phyloP scores from a whole-genome alignment of 306 rosid genomes.

The Quercus variabilis region DNA sequence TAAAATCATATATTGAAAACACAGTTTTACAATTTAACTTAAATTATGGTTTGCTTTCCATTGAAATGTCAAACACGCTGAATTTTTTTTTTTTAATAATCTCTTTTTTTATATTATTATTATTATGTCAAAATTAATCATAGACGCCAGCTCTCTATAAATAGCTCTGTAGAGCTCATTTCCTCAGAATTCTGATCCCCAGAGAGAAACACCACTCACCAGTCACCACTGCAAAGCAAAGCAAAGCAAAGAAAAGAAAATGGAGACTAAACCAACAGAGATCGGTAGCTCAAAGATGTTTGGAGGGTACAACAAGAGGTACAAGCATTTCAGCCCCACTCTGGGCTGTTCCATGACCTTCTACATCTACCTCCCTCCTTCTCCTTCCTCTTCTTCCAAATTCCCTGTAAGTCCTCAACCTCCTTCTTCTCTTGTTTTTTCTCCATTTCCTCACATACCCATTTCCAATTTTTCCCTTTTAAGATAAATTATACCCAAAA shows the following conservation, averaged over 20 bases:
- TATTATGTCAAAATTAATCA: too few species aligned
- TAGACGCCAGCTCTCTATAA: too few species aligned
- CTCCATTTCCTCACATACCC: background rate
- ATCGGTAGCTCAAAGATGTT: conserved; percentile 75
- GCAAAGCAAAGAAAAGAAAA: background rate
- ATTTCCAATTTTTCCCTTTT: background rate
- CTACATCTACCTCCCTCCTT: conserved; percentile 77
- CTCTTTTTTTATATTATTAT: too few species aligned
- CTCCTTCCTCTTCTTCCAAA: conserved; percentile 49
- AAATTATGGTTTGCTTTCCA: too few species aligned
- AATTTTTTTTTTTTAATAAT: too few species aligned
- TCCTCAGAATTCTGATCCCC: too few species aligned
- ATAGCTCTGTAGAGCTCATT: too few species aligned
- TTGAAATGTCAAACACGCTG: too few species aligned
- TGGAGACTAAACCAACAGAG: conserved; percentile 60
- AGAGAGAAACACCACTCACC: too few species aligned
- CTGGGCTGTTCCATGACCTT: conserved; percentile 96
- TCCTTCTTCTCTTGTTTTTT: background rate
- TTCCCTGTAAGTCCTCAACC: conserved; percentile 59
- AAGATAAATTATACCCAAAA: background rate
- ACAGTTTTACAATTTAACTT: too few species aligned
- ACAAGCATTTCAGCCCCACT: conserved; percentile 77
- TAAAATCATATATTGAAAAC: too few species aligned
- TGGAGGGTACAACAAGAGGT: conserved; percentile 82
- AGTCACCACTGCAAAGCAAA: background rate